Percentiles rank a stretch among this genome's conserved stretches.
Evolutionary conservation across 257 asterid species (phyloP).

Genomic region (Petrea volubilis): DNA sequence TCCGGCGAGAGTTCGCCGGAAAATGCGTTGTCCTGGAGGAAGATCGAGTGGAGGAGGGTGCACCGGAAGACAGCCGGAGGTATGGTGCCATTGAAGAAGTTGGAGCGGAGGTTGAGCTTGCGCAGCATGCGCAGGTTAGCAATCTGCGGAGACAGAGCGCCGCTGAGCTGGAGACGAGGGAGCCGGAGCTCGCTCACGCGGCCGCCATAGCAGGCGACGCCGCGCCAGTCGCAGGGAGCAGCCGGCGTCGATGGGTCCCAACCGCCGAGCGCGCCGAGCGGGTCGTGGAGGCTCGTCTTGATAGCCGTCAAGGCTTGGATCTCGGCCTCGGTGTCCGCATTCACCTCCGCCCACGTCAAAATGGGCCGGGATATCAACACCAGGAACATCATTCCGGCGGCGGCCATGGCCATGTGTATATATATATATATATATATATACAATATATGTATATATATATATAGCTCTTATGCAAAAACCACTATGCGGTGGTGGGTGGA

Average conservation of each 20-base stretch:
- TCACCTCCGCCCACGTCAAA: conserved; percentile 23
- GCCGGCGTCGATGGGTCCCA: conserved; percentile 57
- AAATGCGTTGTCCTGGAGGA: conserved; percentile 48
- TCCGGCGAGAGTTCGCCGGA: conserved; percentile 50
- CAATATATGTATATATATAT: not conserved
- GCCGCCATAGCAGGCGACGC: conserved; percentile 42
- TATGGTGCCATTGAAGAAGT: conserved; percentile 49
- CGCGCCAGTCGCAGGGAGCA: conserved; percentile 85
- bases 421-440: not conserved
- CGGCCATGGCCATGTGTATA: conserved; percentile 1
- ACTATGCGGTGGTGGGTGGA: not conserved
- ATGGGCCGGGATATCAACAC: conserved; percentile 17
- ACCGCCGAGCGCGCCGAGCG: conserved; percentile 44
- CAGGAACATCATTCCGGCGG: conserved; percentile 19
- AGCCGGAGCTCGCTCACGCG: conserved; percentile 59
- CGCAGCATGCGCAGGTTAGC: conserved; percentile 60
- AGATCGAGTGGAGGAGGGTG: conserved; percentile 45
- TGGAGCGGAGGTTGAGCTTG: conserved; percentile 62
- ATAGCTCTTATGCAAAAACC: not conserved
- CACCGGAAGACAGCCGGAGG: conserved; percentile 59
- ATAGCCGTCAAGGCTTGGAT: conserved; percentile 53
- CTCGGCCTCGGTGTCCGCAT: conserved; percentile 40
- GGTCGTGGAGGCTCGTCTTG: conserved; percentile 52
- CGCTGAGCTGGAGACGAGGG: conserved; percentile 54
- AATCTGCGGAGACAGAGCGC: conserved; percentile 46